Percentiles rank a stretch among this genome's conserved stretches.
Evolutionary conservation across 495 filamentous ascomycete genomes (phyloP).

Genomic region (Hypoxylon cercidicola): DNA sequence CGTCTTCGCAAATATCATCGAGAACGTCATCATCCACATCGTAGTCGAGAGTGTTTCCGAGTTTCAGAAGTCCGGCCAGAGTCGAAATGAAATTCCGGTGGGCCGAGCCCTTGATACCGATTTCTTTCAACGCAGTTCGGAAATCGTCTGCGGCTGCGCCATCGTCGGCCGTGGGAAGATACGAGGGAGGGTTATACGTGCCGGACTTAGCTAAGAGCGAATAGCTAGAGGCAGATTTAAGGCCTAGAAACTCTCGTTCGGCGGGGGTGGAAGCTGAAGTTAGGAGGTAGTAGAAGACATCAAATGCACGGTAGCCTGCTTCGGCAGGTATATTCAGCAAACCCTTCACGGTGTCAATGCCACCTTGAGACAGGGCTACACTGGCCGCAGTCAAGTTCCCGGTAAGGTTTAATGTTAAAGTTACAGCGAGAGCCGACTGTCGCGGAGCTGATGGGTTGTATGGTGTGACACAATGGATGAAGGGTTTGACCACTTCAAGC

Average conservation of each 20-base stretch:
- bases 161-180: slow-evolving; percentile 94
- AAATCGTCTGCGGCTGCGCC: slow-evolving; percentile 93
- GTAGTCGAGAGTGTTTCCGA: slow-evolving; percentile 89
- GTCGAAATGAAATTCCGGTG: slow-evolving; percentile 83
- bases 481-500: slow-evolving; percentile 81
- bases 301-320: slow-evolving; percentile 90
- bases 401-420: slow-evolving; percentile 80
- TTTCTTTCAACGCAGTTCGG: slow-evolving; percentile 79
- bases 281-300: slow-evolving; percentile 96
- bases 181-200: slow-evolving; percentile 88
- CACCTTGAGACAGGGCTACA: slow-evolving; percentile 83
- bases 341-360: slow-evolving; percentile 84
- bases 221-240: slow-evolving; percentile 83
- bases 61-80: slow-evolving; percentile 86
- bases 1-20: slow-evolving; percentile 89
- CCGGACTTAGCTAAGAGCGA: slow-evolving; percentile 80
- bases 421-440: slow-evolving; percentile 82
- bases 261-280: slow-evolving; percentile 89
- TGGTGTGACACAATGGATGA: slow-evolving; percentile 86
- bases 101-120: slow-evolving; percentile 89
- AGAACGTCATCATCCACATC: slow-evolving; percentile 86
- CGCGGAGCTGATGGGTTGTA: slow-evolving; percentile 86
- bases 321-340: slow-evolving; percentile 83
- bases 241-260: slow-evolving; percentile 88
- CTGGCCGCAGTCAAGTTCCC: slow-evolving; percentile 81